These are phyloP conservation scores for Lachancea waltii DNA, from an alignment of 805 yeast genomes.

Conservation along the genomic window DNA sequence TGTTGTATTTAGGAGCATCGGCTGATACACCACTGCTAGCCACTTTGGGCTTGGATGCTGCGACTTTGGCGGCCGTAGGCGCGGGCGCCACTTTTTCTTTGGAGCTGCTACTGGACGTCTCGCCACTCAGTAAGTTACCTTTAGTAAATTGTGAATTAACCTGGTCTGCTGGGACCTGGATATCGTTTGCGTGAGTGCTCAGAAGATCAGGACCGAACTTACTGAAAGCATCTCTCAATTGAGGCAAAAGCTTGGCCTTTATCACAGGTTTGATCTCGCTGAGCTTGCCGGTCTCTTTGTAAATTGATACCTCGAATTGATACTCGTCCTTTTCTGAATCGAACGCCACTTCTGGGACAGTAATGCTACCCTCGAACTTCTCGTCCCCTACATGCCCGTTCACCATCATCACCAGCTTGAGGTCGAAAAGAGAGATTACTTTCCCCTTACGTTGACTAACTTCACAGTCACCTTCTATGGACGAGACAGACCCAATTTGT, in stretches of 20 bases:
- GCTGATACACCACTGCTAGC: background rate
- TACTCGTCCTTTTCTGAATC: slow-evolving; percentile 82
- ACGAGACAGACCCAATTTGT: slow-evolving; percentile 32
- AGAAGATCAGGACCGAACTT: slow-evolving; percentile 77
- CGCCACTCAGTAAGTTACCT: slow-evolving; percentile 36
- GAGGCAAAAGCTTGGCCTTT: slow-evolving; percentile 57
- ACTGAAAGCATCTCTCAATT: slow-evolving; percentile 52
- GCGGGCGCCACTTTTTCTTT: background rate
- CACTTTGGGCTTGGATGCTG: slow-evolving; percentile 6
- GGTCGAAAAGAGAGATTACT: slow-evolving; percentile 84
- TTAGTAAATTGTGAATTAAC: slow-evolving; percentile 51
- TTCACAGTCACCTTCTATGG: slow-evolving; percentile 90
- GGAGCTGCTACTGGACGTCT: slow-evolving; percentile 10
- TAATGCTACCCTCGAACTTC: slow-evolving; percentile 61
- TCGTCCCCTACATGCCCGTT: slow-evolving; percentile 40
- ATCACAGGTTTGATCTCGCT: slow-evolving; percentile 45
- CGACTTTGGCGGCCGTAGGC: slow-evolving; percentile 13
- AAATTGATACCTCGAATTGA: slow-evolving; percentile 72
- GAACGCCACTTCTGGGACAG: slow-evolving; percentile 88
- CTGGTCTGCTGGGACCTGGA: slow-evolving; percentile 72
- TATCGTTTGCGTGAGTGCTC: slow-evolving; percentile 69
- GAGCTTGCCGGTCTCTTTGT: slow-evolving; percentile 46
- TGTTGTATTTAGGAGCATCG: slow-evolving; percentile 65
- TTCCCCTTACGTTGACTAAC: slow-evolving; percentile 96
- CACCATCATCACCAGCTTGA: slow-evolving; percentile 58